Evolutionary conservation across 148 eudicot genomes (phyloP), one percentile per base, ranked within the genome.

Genomic region (Rhododendron kiyosumense): DNA sequence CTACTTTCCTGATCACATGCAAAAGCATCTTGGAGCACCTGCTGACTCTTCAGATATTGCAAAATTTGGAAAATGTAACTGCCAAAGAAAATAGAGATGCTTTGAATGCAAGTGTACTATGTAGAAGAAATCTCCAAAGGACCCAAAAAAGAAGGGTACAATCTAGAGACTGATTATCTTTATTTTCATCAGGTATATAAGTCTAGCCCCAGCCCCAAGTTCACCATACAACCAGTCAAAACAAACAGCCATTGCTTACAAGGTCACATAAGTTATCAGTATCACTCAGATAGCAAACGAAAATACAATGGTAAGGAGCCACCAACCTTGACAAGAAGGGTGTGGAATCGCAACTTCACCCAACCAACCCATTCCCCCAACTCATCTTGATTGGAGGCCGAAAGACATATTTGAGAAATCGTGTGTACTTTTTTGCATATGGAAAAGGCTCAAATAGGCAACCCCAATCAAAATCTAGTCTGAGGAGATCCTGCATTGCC

Each of bases 281-380:
- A n/a, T 41, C 78, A 36, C 43, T 6, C 17, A 75, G 46, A 13
- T 77, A 20, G 26, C 24, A 77, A 77, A 38, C 49, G 48, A 41
- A 26, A 69, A 36, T 69, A 26, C 14, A 81, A 79, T 22, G 80
- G 22, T 46, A 34, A 28, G 74, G 11, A 87, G 18, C 17, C 46
- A 82, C 83, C 81, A 82, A 91, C 96, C 92, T 90, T 93, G 51
- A 87, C 30, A 51, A 92, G 82, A 84, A 93, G 96, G 87, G 43
- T 79, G 34, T 84, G 93, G 83, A 93, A 88, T 45, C 91, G 91
- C 48, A 92, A 91, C 67, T 92, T 91, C 22, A 91, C 91, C 93
- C 91, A 89, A n/a, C 92, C 93, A 57, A 88, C 87, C 96, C 96
- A 93, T 38, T 88, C 90, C 86, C 90, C 89, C 73, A 91, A 81